Evolutionary conservation across 495 filamentous ascomycete species (phyloP), one percentile per base, ranked within the genome.

Genomic region (Penicillium ochrochloron): DNA sequence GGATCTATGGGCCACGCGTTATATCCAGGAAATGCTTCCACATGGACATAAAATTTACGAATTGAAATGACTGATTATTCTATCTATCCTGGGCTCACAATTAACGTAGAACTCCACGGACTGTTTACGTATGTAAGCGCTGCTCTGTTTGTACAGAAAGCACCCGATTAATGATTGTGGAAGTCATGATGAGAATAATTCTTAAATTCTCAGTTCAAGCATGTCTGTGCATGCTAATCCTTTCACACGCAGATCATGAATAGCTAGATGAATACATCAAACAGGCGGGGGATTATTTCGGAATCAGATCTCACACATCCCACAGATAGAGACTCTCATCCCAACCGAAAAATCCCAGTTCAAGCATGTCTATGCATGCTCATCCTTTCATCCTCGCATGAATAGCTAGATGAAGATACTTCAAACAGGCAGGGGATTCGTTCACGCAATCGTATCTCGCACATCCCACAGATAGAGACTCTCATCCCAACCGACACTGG

Each of bases 401-500:
- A 46, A 52, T 39, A 42, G 15, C 48, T 52, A 17, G 44, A 50
- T 55, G 39, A 41, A n/a, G n/a, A 35, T 33, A 56, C n/a, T 37
- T 53, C 25, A 53, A 33, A 53, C 7, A 53, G 29, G 5, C 15
- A 0, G 50, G 27, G 25, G 15, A 53, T 17, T 25, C 1, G 31
- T 72, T 65, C 68, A 27, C 25, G 78, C 75, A 5, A 93, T 91
- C 19, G 86, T 70, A 0, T 81, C 84, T 60, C 89, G 85, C 41
- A 93, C 91, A 83, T 99, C 95, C 93, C 93, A 99, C 11, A 97
- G 86, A 71, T 93, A 83, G 34, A 99, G 79, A 66, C 87, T 84
- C 31, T 97, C 92, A 76, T 99, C 95, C 96, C 96, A 99, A 0
- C 92, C 92, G 8, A 88, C 89, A 71, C 89, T 95, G 11, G 95